Conservation (phyloP, 768 basidiomycete genomes). For the Panellus pusillus region DNA sequence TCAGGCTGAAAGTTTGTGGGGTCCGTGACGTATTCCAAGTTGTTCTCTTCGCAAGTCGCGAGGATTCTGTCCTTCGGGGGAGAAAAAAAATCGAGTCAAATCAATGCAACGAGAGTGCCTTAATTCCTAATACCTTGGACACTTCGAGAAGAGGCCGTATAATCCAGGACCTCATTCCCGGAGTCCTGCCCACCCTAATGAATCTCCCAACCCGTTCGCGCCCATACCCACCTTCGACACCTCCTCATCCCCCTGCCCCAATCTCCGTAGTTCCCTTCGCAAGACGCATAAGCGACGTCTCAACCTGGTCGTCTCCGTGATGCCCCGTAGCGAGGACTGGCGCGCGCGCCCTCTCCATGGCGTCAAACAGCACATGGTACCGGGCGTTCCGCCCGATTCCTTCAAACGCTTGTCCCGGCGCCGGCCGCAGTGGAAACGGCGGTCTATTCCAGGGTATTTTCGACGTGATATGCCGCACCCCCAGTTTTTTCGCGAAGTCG, state of each 20-base stretch:
- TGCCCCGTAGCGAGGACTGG: slow-evolving; percentile 65
- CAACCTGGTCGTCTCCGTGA: slow-evolving; percentile 82
- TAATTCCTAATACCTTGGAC: slow-evolving; percentile 53
- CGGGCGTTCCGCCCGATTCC: slow-evolving; percentile 58
- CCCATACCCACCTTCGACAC: slow-evolving; percentile 80
- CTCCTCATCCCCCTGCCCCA: slow-evolving; percentile 71
- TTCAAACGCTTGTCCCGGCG: slow-evolving; percentile 47
- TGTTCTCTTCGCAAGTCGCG: slow-evolving; percentile 68
- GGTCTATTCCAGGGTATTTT: slow-evolving; percentile 58
- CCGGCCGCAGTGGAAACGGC: slow-evolving; percentile 52
- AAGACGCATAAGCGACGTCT: slow-evolving; percentile 74
- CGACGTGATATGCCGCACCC: slow-evolving; percentile 46
- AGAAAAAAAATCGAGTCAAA: slow-evolving; percentile 3
- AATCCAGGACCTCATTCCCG: slow-evolving; percentile 70
- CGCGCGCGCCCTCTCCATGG: slow-evolving; percentile 39
- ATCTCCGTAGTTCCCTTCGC: slow-evolving; percentile 53
- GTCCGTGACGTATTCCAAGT: slow-evolving; percentile 63
- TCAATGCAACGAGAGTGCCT: neutral
- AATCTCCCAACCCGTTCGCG: slow-evolving; percentile 25
- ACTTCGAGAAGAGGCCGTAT: slow-evolving; percentile 69
- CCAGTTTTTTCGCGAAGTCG: slow-evolving; percentile 40
- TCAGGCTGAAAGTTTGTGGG: slow-evolving; percentile 74
- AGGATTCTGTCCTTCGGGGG: slow-evolving; percentile 67
- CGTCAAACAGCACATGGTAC: slow-evolving; percentile 49
- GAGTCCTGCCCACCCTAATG: slow-evolving; percentile 44